Evolutionary conservation across 495 filamentous ascomycete species (phyloP), one percentile per base, ranked within the genome.

Genomic region (Penicillium antarcticum): DNA sequence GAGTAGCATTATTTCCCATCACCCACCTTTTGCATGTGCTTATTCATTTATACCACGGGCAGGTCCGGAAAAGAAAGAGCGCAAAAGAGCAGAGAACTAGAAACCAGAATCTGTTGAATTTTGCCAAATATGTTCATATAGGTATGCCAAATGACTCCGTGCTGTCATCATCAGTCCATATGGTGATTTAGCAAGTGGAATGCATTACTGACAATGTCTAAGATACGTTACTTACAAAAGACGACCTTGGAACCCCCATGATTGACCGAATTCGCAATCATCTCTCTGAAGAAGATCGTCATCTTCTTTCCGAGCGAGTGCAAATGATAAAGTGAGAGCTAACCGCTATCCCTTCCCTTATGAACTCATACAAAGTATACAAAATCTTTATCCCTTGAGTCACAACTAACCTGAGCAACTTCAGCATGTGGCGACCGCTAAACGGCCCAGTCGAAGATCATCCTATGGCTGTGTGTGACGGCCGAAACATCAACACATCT

Each of bases 391-490:
- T 29, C 5, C 9, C 2, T 38, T 5, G 5, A 38, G 21, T 16
- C 10, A 24, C 37, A 31, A 41, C 53, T 34, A 13, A 17, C 31
- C 10, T 12, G n/a, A 42, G 17, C 18, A 10, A 29, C 6, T 9
- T 9, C 42, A 71, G 68, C 45, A 26, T 69, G 11, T 71, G 65
- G 67, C 50, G 53, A 17, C 67, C 68, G 23, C 24, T 67, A 4
- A 55, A 21, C 38, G 48, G 55, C 21, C 47, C 58, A 1, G 42
- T 70, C 26, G 40, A 63, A 39, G 67, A 72, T 21, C 60, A 62
- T 39, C 65, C 68, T 2, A 33, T 72, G 7, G 59, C 68, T 23
- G 53, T 72, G 2, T 68, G 65, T 43, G 68, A 70, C 43, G 62
- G 58, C 7, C 48, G 52, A 19, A 63, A 62, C 9, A 18, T 67